Conservation (phyloP, 352 stramenopile species). For the Lagenidium giganteum region DNA sequence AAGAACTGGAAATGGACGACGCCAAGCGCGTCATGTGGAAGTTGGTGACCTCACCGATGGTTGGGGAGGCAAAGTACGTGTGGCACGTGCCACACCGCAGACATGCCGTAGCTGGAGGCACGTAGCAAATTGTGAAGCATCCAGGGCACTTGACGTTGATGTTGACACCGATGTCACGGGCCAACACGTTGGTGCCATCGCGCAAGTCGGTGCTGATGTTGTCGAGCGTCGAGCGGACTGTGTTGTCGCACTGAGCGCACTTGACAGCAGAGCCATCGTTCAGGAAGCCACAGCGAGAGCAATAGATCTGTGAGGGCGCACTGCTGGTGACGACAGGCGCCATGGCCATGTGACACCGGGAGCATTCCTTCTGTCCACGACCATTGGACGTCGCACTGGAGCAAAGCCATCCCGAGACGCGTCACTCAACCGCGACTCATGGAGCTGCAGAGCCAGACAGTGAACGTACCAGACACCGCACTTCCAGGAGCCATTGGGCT, state of each 20-base stretch:
- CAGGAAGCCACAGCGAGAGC: conserved; percentile 63
- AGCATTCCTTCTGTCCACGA: conserved; percentile 59
- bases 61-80: conserved; percentile 79
- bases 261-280: conserved; percentile 62
- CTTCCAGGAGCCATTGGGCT: conserved; percentile 63
- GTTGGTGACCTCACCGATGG: conserved; percentile 74
- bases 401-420: neutral
- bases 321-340: conserved; percentile 61
- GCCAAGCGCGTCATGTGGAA: conserved; percentile 79
- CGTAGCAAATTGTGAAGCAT: conserved; percentile 64
- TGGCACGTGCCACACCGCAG: conserved; percentile 75
- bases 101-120: conserved; percentile 70
- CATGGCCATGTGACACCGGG: conserved; percentile 50
- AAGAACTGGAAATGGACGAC: conserved; percentile 73
- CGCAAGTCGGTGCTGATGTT: conserved; percentile 67
- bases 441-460: no score
- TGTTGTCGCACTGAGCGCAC: conserved; percentile 73
- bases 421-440: neutral
- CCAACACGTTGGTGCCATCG: conserved; percentile 78
- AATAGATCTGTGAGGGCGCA: conserved; percentile 72
- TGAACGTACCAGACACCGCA: conserved; percentile 61
- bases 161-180: conserved; percentile 77
- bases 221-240: conserved; percentile 68
- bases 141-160: conserved; percentile 82
- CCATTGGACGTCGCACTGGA: conserved; percentile 45